Evolutionary conservation across 129 eudicot genomes (phyloP).

Genomic region (Chrysanthemum seticuspe): DNA sequence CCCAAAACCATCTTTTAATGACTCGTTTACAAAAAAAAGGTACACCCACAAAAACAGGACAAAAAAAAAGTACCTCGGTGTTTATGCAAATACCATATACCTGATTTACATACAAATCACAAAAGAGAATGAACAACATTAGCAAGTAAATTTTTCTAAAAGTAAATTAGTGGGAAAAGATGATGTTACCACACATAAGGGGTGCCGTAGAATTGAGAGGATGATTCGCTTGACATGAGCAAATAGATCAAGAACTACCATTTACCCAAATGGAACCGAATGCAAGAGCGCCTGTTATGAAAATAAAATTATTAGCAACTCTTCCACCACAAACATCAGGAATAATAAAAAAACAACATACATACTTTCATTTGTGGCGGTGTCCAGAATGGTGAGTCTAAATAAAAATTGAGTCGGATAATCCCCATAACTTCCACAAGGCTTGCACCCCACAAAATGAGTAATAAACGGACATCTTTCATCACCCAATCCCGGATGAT

Average conservation of each 20-base stretch:
- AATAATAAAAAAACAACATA: constrained; percentile 18
- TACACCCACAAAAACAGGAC: too few species aligned
- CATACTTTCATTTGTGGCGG: constrained; percentile 97
- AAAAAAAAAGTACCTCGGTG: too few species aligned
- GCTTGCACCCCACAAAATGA: constrained; percentile 96
- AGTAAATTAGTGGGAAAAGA: neutral
- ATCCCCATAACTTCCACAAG: constrained; percentile 94
- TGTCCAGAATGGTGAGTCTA: constrained; percentile 87
- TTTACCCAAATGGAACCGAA: constrained; percentile 95
- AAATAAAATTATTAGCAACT: constrained; percentile 6
- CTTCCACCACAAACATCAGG: neutral
- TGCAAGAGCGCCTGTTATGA: constrained; percentile 87
- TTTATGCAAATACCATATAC: constrained; percentile 54
- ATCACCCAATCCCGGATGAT: constrained; percentile 90
- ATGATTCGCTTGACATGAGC: constrained; percentile 95
- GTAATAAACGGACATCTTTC: constrained; percentile 98
- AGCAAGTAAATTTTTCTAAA: neutral
- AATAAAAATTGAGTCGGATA: constrained; percentile 87
- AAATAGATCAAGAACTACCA: constrained; percentile 97
- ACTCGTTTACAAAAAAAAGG: too few species aligned
- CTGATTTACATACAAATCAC: constrained; percentile 38
- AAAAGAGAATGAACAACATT: neutral
- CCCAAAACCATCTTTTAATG: too few species aligned
- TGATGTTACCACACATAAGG: constrained; percentile 83
- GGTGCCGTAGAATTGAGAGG: constrained; percentile 91